Evolutionary conservation across 2,329 filamentous ascomycete genomes (phyloP), one percentile per base, ranked within the genome.

Genomic region (Xylaria sp.): DNA sequence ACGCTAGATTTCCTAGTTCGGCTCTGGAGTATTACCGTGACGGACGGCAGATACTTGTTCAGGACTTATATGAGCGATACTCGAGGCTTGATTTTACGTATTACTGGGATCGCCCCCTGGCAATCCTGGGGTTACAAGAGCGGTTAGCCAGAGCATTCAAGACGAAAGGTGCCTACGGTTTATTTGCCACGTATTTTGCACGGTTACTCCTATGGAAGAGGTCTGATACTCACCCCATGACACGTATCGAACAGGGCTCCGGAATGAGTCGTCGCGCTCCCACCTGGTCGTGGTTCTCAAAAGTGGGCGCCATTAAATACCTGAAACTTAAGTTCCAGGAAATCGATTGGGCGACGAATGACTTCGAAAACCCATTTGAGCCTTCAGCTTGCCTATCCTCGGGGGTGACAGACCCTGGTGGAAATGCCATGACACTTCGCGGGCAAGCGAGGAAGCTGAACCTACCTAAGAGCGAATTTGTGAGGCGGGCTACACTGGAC

Each of bases 61-160:
- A 73, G 9, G 54, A 59, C 2, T 58, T 73, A 1, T 73, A 69
- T 20, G 66, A 63, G 45, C 58, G 42, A 17, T 72, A 73, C 39
- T 72, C 71, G 0, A 47, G 45, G 5, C 65, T 71, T 6, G 62
- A 60, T 17, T 73, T 73, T 33, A 70, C 42, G 0, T 25, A 56
- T 2, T 20, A 50, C 1, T 61, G 62, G 3, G 71, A 73, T 31
- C 53, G 71, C 7, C 61, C 62, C 1, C 27, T 71, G 27, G 71
- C 65, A 13, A 59, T 73, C 5, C 42, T 72, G 1, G 71, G 70
- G 1, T 39, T 73, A 10, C 54, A 73, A 42, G 9, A 42, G 22
- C 63, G 70, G 6, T 33, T 72, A 5, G 67, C 65, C 13, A 36
- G 27, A 33, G 50, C 67, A 1, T 66, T 73, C 22, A 11, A 57